A percentile compares a stretch with the other conserved stretches of the same genome.
phyloP scores from a whole-genome alignment of 352 stramenopile species.

The Elongisporangium anandrum region DNA sequence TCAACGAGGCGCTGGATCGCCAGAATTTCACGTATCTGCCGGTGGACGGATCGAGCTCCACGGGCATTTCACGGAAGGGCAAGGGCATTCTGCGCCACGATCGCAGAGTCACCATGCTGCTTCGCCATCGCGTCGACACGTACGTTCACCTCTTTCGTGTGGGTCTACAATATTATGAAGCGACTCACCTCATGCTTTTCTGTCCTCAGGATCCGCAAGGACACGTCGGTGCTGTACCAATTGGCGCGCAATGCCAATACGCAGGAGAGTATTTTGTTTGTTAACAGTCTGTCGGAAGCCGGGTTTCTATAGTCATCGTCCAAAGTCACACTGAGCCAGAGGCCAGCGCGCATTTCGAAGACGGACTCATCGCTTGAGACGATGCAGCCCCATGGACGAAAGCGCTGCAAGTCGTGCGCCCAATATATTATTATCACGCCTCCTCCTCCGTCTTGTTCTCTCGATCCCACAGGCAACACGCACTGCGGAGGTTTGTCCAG shows the following conservation, averaged over 20 bases:
- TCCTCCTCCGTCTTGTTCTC: no score
- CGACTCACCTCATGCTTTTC: conserved; percentile 1
- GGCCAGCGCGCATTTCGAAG: no score
- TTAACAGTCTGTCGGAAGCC: conserved; percentile 86
- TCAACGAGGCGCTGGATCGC: conserved; percentile 68
- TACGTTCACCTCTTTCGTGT: conserved; percentile 30
- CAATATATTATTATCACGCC: no score
- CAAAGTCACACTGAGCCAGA: no score
- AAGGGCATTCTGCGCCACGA: conserved; percentile 73
- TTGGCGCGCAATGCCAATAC: conserved; percentile 83
- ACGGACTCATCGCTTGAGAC: conserved; percentile 2
- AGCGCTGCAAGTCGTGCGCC: conserved; percentile 1
- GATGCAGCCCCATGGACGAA: conserved; percentile 19
- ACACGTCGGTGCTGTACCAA: conserved; percentile 81
- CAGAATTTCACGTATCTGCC: conserved; percentile 80
- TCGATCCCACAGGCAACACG: no score
- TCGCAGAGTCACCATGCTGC: conserved; percentile 62
- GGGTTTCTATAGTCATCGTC: conserved; percentile 54
- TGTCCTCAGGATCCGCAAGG: conserved; percentile 71
- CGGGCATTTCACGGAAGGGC: conserved; percentile 59
- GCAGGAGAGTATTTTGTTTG: conserved; percentile 86
- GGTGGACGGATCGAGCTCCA: conserved; percentile 23
- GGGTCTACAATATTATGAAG: neutral
- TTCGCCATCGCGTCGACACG: conserved; percentile 82
- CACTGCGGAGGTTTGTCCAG: no score